Base-by-base conservation (phyloP, 108 stramenopile genomes). In the Chaetoceros muelleri region DNA sequence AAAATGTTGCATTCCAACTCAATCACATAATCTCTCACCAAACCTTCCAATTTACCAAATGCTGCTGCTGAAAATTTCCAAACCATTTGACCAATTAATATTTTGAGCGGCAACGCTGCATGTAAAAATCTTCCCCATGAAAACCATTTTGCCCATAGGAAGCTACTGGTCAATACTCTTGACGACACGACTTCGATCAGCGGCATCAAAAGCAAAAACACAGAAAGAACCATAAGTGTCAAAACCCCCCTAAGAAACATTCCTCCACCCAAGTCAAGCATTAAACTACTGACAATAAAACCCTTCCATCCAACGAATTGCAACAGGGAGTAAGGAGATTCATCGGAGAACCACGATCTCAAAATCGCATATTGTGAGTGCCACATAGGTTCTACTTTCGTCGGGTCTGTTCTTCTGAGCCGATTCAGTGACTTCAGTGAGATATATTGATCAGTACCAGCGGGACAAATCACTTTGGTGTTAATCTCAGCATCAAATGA, bases 321-420 rank as follows among this genome's bases (percentile, higher is more conserved):
- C 21, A 80, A 63, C 17, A 88, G 44, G 50, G 75, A 75, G 47
- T 67, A 79, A 53, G 73, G 60, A 3, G 80, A 80, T 22, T 67
- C 51, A 28, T 79, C 78, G 18, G 61, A 47, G 65, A 88, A 93
- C 91, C 91, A 93, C 20, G 70, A 65, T 18, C 51, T 40, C 46
- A 83, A 52, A 26, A 93, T 81, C 23, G 79, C 66, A 60, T 88
- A 93, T 52, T 76, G 67, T 20, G 71, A 72, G 60, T 85, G 83
- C 91, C 91, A 93, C 83, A 93, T 86, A 25, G 83, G 79, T 63
- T 93, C 87, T 2, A 93, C 87, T 58, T 93, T 93, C 61, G 82
- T 68, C 17, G 85, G 82, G 73, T 93, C 91, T 0, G 70, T 81
- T 1, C 91, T 76, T 17, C 91, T 80, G 45, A 89, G 67, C 48